Percentiles rank a stretch among this genome's conserved stretches.
Evolutionary conservation across 768 basidiomycete species (phyloP).

Genomic region (Xerocomus spinulosus): DNA sequence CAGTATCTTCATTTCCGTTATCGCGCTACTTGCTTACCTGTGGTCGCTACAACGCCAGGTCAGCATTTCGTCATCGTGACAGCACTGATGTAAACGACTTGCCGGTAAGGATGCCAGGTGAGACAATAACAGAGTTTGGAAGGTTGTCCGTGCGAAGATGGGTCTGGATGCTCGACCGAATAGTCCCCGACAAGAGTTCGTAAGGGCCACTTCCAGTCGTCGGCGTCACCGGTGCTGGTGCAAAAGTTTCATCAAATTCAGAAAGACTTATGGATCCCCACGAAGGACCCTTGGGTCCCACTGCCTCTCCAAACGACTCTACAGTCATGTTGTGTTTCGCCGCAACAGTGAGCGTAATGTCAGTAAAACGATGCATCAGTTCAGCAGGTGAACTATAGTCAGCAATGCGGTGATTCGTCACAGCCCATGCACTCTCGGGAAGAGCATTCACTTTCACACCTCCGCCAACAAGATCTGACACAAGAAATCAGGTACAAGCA

Average conservation of each 20-base stretch:
- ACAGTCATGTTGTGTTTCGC: conserved; percentile 39
- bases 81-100: background rate
- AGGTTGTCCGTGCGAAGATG: conserved; percentile 26
- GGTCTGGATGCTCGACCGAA: conserved; percentile 35
- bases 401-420: conserved; percentile 33
- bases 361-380: conserved; percentile 10
- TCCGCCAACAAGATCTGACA: conserved; percentile 38
- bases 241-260: conserved; percentile 34
- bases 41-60: conserved; percentile 17
- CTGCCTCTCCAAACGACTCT: conserved; percentile 36
- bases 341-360: conserved; percentile 7
- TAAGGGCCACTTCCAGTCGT: conserved; percentile 35
- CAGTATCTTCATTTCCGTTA: conserved; percentile 14
- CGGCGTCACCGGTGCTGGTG: conserved; percentile 43
- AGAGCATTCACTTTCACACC: conserved; percentile 45
- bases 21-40: conserved; percentile 15
- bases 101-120: conserved; percentile 32
- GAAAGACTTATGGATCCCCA: conserved; percentile 36
- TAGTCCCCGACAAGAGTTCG: conserved; percentile 40
- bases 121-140: conserved; percentile 28
- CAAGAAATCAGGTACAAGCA: conserved; percentile 17
- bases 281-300: conserved; percentile 23
- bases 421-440: conserved; percentile 37
- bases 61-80: background rate
- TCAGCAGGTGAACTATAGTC: conserved; percentile 26